Evolutionary conservation across 495 filamentous ascomycete genomes (phyloP), one percentile per base, ranked within the genome.

Genomic region (Echria macrotheca): DNA sequence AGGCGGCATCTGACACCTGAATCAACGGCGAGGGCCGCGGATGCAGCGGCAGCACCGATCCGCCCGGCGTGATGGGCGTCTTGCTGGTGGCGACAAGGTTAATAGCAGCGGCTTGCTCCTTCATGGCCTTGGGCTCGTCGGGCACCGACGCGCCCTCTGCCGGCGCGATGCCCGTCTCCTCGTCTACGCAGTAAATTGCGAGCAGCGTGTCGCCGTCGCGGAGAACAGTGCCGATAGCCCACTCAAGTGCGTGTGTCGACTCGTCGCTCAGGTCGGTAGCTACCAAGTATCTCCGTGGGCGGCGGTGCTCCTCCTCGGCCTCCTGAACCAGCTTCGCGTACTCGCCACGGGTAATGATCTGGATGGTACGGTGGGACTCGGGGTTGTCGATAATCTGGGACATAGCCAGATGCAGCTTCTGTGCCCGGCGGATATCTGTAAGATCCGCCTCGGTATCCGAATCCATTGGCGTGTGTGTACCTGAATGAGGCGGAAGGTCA

Each of bases 151-250:
- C 56, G 46, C 53, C 52, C 3, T 65, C 59, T 10, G 55, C 63
- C 19, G 55, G 55, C 0, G 60, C 57, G 5, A 82, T 77, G 25
- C 82, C 84, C 19, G 76, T 74, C 52, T 96, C 91, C 63, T 96
- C 91, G 57, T 94, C 86, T 37, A 91, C 80, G 49, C 88, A 91
- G 68, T 89, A 95, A 43, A 98, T 86, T 17, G 89, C 88, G 45
- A 95, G 78, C 29, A 98, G 75, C 1, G 91, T 97, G 65, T 98
- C 93, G 12, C 93, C 93, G 60, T 96, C 89, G 36, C 93, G 79
- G 6, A 98, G 76, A n/a, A 97, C 85, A 3, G 89, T 95, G 32
- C 93, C 93, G 43, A 98, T 91, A 0, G 90, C 94, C 91, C 91
- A 98, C 63, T 97, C 93, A 22, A 97, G 70, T 8, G 93, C 93